Conservation (phyloP, 202 grass and related monocot species). For the Musa balbisiana region DNA sequence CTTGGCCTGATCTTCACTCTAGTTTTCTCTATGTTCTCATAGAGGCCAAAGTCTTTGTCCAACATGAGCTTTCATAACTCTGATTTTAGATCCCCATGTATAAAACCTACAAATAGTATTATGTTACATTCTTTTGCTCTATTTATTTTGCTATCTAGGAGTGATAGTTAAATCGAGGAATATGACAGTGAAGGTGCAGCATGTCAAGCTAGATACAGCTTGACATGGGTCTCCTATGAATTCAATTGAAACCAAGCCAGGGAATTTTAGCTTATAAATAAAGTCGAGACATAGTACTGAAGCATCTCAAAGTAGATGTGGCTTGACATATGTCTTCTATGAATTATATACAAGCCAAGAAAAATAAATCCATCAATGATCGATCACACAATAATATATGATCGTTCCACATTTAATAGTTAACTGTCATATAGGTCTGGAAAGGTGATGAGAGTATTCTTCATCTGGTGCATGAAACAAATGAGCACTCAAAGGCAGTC, state of each 20-base stretch:
- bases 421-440: conserved; percentile 32
- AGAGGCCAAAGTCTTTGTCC: neutral
- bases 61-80: neutral
- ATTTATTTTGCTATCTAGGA: no score
- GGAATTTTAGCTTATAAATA: neutral
- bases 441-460: conserved; percentile 51
- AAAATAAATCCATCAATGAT: no score
- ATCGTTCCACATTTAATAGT: neutral
- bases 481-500: conserved; percentile 50
- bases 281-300: neutral
- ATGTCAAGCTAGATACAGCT: neutral
- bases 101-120: neutral
- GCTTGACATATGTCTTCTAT: neutral
- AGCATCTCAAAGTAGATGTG: neutral
- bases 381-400: no score
- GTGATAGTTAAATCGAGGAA: neutral
- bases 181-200: neutral
- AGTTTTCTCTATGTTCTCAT: neutral
- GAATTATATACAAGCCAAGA: neutral
- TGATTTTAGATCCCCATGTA: neutral
- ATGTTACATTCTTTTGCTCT: no score
- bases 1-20: neutral
- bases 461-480: conserved; percentile 30
- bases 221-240: neutral
- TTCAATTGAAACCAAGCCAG: neutral